Base-by-base conservation (phyloP, 768 basidiomycete genomes). In the Tephrocybe sp. region DNA sequence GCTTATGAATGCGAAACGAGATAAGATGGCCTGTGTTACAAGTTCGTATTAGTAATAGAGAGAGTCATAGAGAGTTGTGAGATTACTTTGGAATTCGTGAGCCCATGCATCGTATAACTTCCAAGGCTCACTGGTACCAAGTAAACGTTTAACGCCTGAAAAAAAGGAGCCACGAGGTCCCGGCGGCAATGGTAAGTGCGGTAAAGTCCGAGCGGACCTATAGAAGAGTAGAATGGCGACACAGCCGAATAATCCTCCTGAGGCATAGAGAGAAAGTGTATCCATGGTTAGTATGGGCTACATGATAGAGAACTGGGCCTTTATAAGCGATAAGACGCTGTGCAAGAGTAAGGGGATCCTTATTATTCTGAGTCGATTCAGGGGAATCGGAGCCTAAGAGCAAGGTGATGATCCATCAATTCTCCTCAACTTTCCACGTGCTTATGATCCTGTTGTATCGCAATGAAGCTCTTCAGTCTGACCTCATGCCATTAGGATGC, bases 1-100 rank as follows among this genome's bases (percentile, higher is more conserved):
- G 67, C 51, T 76, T 79, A 53, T 77, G 69, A 20, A 73, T 60
- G 30, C 67, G 69, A 51, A 77, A 75, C 19, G 76, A 76, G 23
- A 84, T 70, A 11, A 84, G 59, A n/a, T 75, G 64, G 12, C 68
- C 75, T 73, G 49, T 26, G 20, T 41, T n/a, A 40, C 19, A 54
- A 26, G 17, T 35, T 33, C 46, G 38, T 7, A 22, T 51, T 23
- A 41, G 38, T 22, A 12, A 33, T 12, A 38, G 35, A 23, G n/a
- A 1, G 12, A 9, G 23, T 26, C 4, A 26, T 26, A 31, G 13
- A 45, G 39, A 13, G 22, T n/a, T 26, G 22, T 19, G 34, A 22
- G 14, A 8, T 23, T 55, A 65, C 66, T 56, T 19, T 56, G 49
- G 44, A 58, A 65, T 10, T 58, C 47, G 20, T 49, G 44, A 19